Evolutionary conservation across 2,329 filamentous ascomycete genomes (phyloP).

Genomic region (Cercospora janseana): DNA sequence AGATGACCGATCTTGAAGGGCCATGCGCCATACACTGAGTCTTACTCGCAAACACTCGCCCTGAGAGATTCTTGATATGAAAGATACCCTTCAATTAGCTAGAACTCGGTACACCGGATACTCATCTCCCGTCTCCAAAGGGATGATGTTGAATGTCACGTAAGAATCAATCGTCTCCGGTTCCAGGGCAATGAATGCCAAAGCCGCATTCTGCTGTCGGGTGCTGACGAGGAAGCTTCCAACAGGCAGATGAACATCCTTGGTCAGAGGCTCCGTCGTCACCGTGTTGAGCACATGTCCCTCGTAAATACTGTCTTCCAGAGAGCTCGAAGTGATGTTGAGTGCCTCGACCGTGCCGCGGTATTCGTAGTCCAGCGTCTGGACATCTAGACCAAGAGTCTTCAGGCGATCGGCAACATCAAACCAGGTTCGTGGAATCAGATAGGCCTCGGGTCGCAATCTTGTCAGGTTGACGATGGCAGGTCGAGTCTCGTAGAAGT

Average conservation of each 20-base stretch:
- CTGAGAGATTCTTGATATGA: too few relatives aligned
- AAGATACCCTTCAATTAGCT: slow-evolving; percentile 4
- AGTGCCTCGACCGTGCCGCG: slow-evolving; percentile 37
- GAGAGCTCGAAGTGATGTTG: slow-evolving; percentile 36
- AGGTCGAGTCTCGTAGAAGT: slow-evolving; percentile 37
- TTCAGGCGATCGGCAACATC: slow-evolving; percentile 38
- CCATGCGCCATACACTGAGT: too few relatives aligned
- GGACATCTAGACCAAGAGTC: slow-evolving; percentile 37
- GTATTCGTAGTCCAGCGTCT: slow-evolving; percentile 34
- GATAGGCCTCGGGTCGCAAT: slow-evolving; percentile 37
- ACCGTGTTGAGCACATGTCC: slow-evolving; percentile 38
- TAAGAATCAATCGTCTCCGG: slow-evolving; percentile 42
- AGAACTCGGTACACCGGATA: slow-evolving; percentile 36
- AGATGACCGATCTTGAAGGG: too few relatives aligned
- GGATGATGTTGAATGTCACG: slow-evolving; percentile 40
- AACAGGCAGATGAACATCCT: slow-evolving; percentile 34
- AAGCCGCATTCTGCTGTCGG: slow-evolving; percentile 40
- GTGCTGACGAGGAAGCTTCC: slow-evolving; percentile 39
- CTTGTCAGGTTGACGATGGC: slow-evolving; percentile 39
- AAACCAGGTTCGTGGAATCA: slow-evolving; percentile 40
- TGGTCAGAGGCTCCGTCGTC: slow-evolving; percentile 32
- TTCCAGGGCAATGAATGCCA: slow-evolving; percentile 41
- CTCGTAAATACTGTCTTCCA: slow-evolving; percentile 38
- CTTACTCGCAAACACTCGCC: too few relatives aligned
- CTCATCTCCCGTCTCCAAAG: slow-evolving; percentile 38